Evolutionary conservation across 1,284 basidiomycete genomes (phyloP), one percentile per base, ranked within the genome.

Genomic region (Dichomitus squalens): DNA sequence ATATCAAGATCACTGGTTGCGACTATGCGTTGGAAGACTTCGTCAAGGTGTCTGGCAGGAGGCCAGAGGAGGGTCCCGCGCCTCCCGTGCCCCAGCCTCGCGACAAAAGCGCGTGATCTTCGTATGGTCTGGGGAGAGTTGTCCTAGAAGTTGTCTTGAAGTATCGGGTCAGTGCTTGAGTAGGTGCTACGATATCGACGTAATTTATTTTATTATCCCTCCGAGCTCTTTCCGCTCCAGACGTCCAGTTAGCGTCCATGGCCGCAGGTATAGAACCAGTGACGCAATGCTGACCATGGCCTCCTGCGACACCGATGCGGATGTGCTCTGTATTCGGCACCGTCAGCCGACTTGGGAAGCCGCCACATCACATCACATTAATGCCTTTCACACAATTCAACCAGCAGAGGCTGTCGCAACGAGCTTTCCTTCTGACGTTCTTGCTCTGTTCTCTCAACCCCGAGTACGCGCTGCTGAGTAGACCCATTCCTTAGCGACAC

Each of bases 21-120:
- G 80, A 82, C 65, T 74, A 75, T 56, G 66, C 72, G 12, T 76
- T 82, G 80, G 64, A 73, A 52, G 71, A 72, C 27, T 83, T 83
- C 53, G 70, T 70, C 29, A 83, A 83, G 67, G 69, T 79, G 8
- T 76, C 79, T 21, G 81, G 75, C 27, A 63, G 78, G 43, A 72
- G 79, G 58, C 61, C 73, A 34, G 79, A 81, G 54, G 80, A 81
- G 59, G 68, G 69, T 16, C 64, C 63, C 16, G 66, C 55, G 9
- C 66, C 70, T 21, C 29, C 52, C 1, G 29, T 50, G 9, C 21
- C 31, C 4, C 25, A 41, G 44, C n/a, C 27, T 16, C 46, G 53
- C 8, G 52, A 41, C 11, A 58, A 57, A 27, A 53, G 39, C 31
- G 52, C 46, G 14, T 60, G 44, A 59, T 27, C 21, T 35, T 47